phyloP scores from a whole-genome alignment of 2,329 filamentous ascomycete genomes.

The Xylariaceae sp. region DNA sequence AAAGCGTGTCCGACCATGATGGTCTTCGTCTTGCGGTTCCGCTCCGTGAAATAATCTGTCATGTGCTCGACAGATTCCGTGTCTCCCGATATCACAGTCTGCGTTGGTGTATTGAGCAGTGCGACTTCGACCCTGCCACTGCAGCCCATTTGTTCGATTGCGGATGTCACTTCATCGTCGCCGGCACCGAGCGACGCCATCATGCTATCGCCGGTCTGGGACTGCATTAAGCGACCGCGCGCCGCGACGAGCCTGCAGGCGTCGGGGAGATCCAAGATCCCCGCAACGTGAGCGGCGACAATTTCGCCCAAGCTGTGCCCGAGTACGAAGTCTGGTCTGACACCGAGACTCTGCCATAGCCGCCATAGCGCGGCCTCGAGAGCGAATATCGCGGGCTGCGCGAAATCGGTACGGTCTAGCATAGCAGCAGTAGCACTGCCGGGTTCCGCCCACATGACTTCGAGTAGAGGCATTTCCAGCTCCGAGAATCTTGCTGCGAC shows the following conservation, averaged over 20 bases:
- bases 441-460: constrained; percentile 29
- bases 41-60: constrained; percentile 10
- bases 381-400: constrained; percentile 8
- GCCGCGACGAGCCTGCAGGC: constrained; percentile 35
- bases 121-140: constrained; percentile 18
- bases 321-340: constrained; percentile 47
- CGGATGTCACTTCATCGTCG: constrained; percentile 15
- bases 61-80: constrained; percentile 14
- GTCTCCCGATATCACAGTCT: constrained; percentile 26
- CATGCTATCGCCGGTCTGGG: constrained; percentile 10
- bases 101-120: constrained; percentile 20
- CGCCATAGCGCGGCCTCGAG: constrained; percentile 49
- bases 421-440: constrained; percentile 30
- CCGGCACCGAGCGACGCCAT: constrained; percentile 27
- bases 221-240: constrained; percentile 28
- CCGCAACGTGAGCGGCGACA: constrained; percentile 62
- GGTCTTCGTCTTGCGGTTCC: constrained; percentile 17
- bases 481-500: constrained; percentile 5
- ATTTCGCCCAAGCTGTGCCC: constrained; percentile 66
- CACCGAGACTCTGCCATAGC: constrained; percentile 46
- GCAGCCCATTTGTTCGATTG: constrained; percentile 15
- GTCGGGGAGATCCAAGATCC: constrained; percentile 63
- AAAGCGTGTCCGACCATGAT: constrained; percentile 22
- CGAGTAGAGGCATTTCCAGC: constrained; percentile 47
- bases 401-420: constrained; percentile 45